phyloP scores from a whole-genome alignment of 768 basidiomycete genomes.

The Pilatotrama ljubarskyi region DNA sequence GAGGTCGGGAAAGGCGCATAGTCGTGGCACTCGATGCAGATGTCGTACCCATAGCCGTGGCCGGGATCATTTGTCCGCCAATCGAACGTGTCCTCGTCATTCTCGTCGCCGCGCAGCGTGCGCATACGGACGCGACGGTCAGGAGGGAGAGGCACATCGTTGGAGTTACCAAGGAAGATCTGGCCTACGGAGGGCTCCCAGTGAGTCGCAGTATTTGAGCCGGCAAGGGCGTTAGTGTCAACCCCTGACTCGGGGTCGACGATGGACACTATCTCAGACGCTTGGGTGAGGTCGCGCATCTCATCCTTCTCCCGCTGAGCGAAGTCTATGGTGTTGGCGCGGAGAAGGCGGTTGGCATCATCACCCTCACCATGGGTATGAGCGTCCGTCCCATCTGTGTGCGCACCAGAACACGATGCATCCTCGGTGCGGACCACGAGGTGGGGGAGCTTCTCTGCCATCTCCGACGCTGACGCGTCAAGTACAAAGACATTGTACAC shows the following conservation, averaged over 20 bases:
- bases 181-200: constrained; percentile 65
- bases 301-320: constrained; percentile 84
- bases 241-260: constrained; percentile 23
- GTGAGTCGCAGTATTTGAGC: constrained; percentile 39
- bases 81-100: constrained; percentile 37
- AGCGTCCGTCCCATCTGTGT: constrained; percentile 37
- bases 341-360: constrained; percentile 13
- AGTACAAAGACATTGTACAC: constrained; percentile 81
- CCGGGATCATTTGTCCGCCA: constrained; percentile 43
- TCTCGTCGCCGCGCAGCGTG: constrained; percentile 18
- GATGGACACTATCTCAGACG: constrained; percentile 71
- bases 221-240: constrained; percentile 25
- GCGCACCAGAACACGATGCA: constrained; percentile 33
- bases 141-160: constrained; percentile 59
- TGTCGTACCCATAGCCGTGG: constrained; percentile 70
- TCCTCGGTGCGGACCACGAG: constrained; percentile 53
- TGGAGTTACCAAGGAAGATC: constrained; percentile 80
- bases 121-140: constrained; percentile 20
- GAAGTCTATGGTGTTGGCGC: constrained; percentile 73
- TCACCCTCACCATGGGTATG: constrained; percentile 26
- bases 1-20: constrained; percentile 71
- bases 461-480: constrained; percentile 49
- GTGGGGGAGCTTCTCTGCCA: constrained; percentile 48
- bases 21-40: constrained; percentile 89
- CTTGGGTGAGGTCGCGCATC: constrained; percentile 84